A percentile compares a stretch with the other conserved stretches of the same genome.
Evolutionary conservation across 495 filamentous ascomycete species (phyloP).

Genomic region (Lindgomyces ingoldianus): DNA sequence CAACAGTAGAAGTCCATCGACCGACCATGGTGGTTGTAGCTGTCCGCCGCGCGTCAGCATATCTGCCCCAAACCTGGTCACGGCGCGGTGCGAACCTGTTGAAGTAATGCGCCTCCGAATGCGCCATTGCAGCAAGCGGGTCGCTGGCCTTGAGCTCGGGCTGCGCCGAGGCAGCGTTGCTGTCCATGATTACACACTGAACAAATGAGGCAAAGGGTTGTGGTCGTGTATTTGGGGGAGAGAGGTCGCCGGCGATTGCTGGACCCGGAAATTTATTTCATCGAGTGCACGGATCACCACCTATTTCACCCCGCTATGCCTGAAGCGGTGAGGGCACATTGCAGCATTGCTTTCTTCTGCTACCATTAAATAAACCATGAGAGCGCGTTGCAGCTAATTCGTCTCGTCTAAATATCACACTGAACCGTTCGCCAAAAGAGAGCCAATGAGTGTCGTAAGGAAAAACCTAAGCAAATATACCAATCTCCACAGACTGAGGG

Average conservation of each 20-base stretch:
- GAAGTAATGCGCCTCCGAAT: conserved; percentile 95
- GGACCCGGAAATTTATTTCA: conserved; percentile 15
- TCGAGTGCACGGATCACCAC: background rate
- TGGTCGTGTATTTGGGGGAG: background rate
- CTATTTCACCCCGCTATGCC: background rate
- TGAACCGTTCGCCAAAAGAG: background rate
- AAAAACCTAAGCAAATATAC: background rate
- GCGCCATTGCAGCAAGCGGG: conserved; percentile 46
- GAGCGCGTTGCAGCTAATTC: background rate
- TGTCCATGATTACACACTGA: conserved; percentile 29
- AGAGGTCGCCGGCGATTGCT: conserved; percentile 1
- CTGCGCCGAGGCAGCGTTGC: conserved; percentile 30
- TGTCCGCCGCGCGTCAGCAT: conserved; percentile 47
- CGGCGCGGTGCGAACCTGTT: conserved; percentile 68
- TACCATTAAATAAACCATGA: background rate
- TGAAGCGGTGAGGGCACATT: background rate
- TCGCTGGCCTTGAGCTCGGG: conserved; percentile 34
- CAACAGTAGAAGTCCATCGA: conserved; percentile 28
- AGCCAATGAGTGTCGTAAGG: background rate
- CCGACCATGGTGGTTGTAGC: conserved; percentile 95
- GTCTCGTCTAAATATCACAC: background rate
- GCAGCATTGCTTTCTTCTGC: background rate
- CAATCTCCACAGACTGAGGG: background rate
- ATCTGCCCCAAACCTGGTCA: background rate
- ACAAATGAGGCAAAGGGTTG: background rate